phyloP scores from a whole-genome alignment of 441 rosid genomes.

The Arabidopsis hybrid region DNA sequence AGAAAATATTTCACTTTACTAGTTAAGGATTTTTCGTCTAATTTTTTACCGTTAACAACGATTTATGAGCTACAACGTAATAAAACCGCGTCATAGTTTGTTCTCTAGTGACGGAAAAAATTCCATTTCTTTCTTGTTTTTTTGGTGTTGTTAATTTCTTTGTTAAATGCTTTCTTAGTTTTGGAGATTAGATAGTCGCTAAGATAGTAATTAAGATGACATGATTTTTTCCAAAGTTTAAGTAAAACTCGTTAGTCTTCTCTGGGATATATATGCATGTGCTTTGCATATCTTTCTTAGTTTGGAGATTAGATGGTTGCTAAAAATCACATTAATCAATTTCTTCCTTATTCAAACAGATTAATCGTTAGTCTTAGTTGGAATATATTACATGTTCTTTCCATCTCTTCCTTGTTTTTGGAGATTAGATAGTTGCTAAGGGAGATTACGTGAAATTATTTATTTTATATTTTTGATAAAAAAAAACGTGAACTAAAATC shows the following conservation, averaged over 20 bases:
- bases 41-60: not conserved
- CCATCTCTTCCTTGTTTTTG: not conserved
- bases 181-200: not conserved
- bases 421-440: not conserved
- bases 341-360: not conserved
- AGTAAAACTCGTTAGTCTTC: not conserved
- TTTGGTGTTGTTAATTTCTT: not conserved
- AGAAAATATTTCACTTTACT: not conserved
- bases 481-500: no score
- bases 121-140: not conserved
- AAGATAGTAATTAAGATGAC: not conserved
- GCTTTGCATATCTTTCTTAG: not conserved
- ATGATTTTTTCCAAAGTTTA: not conserved
- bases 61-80: not conserved
- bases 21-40: not conserved
- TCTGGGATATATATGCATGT: not conserved
- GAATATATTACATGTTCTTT: not conserved
- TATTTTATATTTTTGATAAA: no score
- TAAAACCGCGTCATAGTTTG: not conserved
- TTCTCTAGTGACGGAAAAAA: not conserved
- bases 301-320: conserved; percentile 8
- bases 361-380: not conserved
- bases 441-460: not conserved
- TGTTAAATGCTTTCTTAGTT: not conserved
- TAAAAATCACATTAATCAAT: not conserved